Base-by-base conservation (phyloP, 2,329 filamentous ascomycete genomes). In the Nothomitra cinnamomea region DNA sequence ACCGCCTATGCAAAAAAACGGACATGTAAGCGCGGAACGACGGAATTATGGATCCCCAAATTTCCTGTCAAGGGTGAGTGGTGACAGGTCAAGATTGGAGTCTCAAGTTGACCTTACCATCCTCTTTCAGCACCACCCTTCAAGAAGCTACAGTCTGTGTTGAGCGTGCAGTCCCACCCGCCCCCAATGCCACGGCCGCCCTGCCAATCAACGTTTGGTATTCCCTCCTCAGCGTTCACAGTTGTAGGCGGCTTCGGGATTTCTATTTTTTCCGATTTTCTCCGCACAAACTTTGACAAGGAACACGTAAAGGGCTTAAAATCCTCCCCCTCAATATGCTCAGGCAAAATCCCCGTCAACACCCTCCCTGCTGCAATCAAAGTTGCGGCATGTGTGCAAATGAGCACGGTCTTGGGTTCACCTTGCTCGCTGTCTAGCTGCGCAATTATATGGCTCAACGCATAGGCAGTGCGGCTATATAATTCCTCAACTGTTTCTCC, bases 331-430 rank as follows among this genome's bases (percentile, higher is more conserved):
- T 56, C 54, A 43, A 61, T 59, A 38, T 61, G 59, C 55, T 54
- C 25, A 61, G 53, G 53, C 53, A 55, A 22, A 42, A 56, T 58
- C 8, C 87, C 88, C 1, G 89, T 95, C 60, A 98, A 70, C 1
- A 80, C 81, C 41, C 92, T 77, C 0, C 90, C 90, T 59, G 92
- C 77, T 7, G 85, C 83, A 64, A 98, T 95, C 61, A 96, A 77
- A 10, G 83, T 80, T 2, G 92, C 92, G 1, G 92, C 92, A 70
- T 98, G 92, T 1, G 86, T 84, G 68, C 87, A 95, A 40, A 98
- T 74, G 41, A 95, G 67, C 22, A 95, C 74, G 0, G 85, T 76
- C 60, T 77, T 79, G 35, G 73, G 71, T 40, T 77, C 72, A n/a
- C 80, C 78, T 50, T 84, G 71, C 50, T 79, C 74, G 5, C 65